Evolutionary conservation across 2,329 filamentous ascomycete genomes (phyloP).

Genomic region (Xylariaceae sp.): DNA sequence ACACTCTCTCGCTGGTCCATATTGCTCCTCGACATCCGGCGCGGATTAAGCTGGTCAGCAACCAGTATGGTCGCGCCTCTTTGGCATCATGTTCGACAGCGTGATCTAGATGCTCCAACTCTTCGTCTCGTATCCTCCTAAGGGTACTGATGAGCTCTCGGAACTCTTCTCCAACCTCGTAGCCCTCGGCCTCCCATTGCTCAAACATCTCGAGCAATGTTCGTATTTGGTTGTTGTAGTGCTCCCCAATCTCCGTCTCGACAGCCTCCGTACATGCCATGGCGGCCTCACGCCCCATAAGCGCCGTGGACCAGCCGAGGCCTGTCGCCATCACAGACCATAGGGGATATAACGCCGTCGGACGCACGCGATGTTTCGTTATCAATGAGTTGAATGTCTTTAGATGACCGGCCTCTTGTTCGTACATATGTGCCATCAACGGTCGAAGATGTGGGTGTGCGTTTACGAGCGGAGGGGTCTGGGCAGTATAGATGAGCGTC

Average conservation of each 20-base stretch:
- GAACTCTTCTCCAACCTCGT: conserved; percentile 82
- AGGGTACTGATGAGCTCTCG: conserved; percentile 74
- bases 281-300: conserved; percentile 89
- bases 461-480: conserved; percentile 80
- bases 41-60: conserved; percentile 85
- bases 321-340: conserved; percentile 83
- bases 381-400: conserved; percentile 83
- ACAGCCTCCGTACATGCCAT: conserved; percentile 99
- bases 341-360: conserved; percentile 89
- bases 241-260: conserved; percentile 94
- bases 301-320: conserved; percentile 86
- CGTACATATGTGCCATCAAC: conserved; percentile 97
- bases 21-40: conserved; percentile 93
- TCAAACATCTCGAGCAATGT: conserved; percentile 81
- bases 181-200: conserved; percentile 76
- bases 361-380: conserved; percentile 85
- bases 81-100: conserved; percentile 93
- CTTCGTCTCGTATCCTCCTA: conserved; percentile 88
- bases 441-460: conserved; percentile 87
- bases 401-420: conserved; percentile 91
- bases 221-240: conserved; percentile 93
- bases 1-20: conserved; percentile 83
- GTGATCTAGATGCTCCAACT: conserved; percentile 95
- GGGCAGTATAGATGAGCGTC: conserved; percentile 89
- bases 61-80: conserved; percentile 86